Conservation (phyloP, 208 protist genomes). For the Lotmaria passim region DNA sequence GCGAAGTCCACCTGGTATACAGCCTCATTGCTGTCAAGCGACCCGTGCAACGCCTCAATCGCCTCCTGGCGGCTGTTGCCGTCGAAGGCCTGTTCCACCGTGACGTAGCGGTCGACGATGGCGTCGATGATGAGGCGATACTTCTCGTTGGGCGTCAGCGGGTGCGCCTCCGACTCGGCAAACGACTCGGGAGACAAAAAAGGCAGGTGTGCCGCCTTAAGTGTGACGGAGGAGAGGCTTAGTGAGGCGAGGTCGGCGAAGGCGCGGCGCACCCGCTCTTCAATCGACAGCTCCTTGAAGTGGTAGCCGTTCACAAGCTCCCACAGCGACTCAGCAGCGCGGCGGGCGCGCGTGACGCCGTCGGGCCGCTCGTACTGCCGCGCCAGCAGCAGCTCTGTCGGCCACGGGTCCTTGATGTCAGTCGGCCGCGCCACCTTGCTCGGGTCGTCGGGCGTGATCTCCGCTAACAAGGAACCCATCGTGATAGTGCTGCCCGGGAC, state of each 20-base stretch:
- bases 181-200: conserved; percentile 40
- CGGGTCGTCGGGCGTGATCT: conserved; percentile 94
- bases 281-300: conserved; percentile 57
- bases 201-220: conserved; percentile 50
- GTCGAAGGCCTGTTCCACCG: conserved; percentile 73
- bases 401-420: conserved; percentile 74
- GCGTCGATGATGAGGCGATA: conserved; percentile 53
- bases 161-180: conserved; percentile 13
- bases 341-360: conserved; percentile 60
- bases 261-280: conserved; percentile 50
- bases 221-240: conserved; percentile 66
- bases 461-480: conserved; percentile 93
- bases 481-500: conserved; percentile 91
- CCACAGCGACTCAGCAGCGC: conserved; percentile 71
- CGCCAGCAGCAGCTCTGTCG: conserved; percentile 49
- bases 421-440: conserved; percentile 73
- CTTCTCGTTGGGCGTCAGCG: conserved; percentile 68
- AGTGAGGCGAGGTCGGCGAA: conserved; percentile 75
- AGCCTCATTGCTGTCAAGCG: conserved; percentile 36
- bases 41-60: conserved; percentile 64
- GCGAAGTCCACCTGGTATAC: conserved; percentile 76
- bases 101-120: conserved; percentile 77
- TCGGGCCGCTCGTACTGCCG: conserved; percentile 65
- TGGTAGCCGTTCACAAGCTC: conserved; percentile 78
- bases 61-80: conserved; percentile 68